Base-by-base conservation (phyloP, 2,329 filamentous ascomycete species). In the Esteya vermicola region DNA sequence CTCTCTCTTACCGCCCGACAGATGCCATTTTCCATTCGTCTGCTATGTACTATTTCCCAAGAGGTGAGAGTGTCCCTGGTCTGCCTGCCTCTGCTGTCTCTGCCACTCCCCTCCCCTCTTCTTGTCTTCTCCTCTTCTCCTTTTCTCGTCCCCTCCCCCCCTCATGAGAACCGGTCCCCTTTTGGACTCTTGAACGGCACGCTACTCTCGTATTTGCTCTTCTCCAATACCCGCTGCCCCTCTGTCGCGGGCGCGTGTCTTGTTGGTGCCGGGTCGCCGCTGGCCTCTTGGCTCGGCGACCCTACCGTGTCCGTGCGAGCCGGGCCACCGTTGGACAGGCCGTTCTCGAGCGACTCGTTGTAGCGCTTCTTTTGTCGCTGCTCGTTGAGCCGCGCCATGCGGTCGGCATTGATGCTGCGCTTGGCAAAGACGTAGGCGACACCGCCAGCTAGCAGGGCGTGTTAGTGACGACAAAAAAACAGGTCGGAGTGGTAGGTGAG, bases 351-450 rank as follows among this genome's bases (percentile, higher is more conserved):
- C n/a, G 66, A 65, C 21, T 70, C 61, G 31, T 68, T 63, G 50
- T 67, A 62, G 43, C 70, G 71, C 63, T 71, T 79, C 63, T 81
- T 78, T 50, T 75, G 63, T 41, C 72, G 69, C 43, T 68, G 71
- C 45, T 81, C 77, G 51, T 81, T 72, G 48, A 81, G 74, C 52
- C 84, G 76, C 45, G 75, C 66, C 45, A 74, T 70, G 48, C 89
- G 83, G 61, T 95, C 86, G 50, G 83, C 83, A 57, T 95, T 94
- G 71, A 98, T 93, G 59, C 79, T 80, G 55, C 76, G 73, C 70
- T 98, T 98, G 48, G 91, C 91, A 58, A 95, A 94, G 67, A 84
- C 86, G 69, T 96, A 98, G 53, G 89, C 86, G 47, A 81, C 84
- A 48, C 77, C 91, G 55, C 89, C 91, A 50, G 88, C 85, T 86